Evolutionary conservation across 2,329 filamentous ascomycete species (phyloP), one percentile per base, ranked within the genome.

Genomic region (Magnaporthiopsis incrustans): DNA sequence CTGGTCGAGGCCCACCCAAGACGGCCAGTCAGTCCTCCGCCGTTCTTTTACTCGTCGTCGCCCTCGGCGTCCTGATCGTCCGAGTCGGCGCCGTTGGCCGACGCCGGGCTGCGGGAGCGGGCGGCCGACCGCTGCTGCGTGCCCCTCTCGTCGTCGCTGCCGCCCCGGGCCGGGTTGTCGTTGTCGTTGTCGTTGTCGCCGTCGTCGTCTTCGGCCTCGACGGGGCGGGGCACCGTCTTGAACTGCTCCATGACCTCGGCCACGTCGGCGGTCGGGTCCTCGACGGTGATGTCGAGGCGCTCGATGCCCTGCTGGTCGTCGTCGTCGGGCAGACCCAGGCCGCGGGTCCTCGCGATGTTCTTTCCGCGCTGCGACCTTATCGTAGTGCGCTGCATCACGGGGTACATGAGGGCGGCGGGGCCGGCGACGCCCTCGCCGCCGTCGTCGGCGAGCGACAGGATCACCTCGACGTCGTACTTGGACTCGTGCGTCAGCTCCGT

Each of bases 371-470:
- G 85, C 35, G 85, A 85, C 59, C 85, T 80, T 69, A 89, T 84
- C 27, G 80, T 79, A 60, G 81, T 84, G 63, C 85, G 83, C 73
- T 89, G 85, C 75, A 89, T 83, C 67, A 89, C 80, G 4, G 87
- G 87, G 69, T 89, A 89, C 74, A 89, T 89, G 73, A 87, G 89
- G 15, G 82, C 84, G 8, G 81, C 86, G 72, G 84, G 85, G 67
- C 84, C 80, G 61, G 76, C 72, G 64, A 76, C 74, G 62, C 80
- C 79, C 67, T 81, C 78, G 53, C 67, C 62, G 35, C 65, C 65
- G 60, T 66, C 72, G 30, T 74, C 66, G 59, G 69, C 71, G 70
- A 82, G 81, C 3, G 84, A 80, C 33, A 89, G 75, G 64, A 88
- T 79, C 44, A 89, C 77, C 73, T 89, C 86, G 67, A 89, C 81